Evolutionary conservation across 2,329 filamentous ascomycete species (phyloP), one percentile per base, ranked within the genome.

Genomic region (Xylariales sp.): DNA sequence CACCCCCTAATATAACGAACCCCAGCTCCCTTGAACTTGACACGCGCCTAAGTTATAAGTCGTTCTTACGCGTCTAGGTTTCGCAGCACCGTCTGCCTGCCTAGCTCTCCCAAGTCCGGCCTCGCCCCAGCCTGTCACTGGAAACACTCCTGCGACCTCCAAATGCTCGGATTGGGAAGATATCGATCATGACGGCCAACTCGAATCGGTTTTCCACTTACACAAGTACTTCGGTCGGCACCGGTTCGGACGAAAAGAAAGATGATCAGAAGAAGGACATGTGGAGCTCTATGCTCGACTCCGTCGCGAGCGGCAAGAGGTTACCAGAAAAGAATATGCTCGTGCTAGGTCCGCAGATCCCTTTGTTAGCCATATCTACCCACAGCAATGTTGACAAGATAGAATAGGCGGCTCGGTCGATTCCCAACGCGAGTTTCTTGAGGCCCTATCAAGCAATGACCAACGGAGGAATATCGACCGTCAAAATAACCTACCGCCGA

Each of bases 201-300:
- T 79, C 82, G 69, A 87, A 88, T 77, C 83, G 87, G 74, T 82
- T 84, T 77, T 89, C 87, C 67, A 88, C 83, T 75, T 88, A 86
- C 81, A 90, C 86, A 69, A 82, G 81, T 74, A 86, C 81, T 72
- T 89, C 83, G 71, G 79, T 74, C 53, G 77, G 76, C 64, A 81
- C 78, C 67, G 85, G 85, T 68, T 83, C 84, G 65, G 87, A 88
- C 56, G 82, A 82, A 74, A 86, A 85, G 72, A 86, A 88, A 82
- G 87, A 84, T 80, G 90, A 92, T 74, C 90, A 91, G 71, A 94
- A 93, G 83, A 93, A 93, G 81, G 93, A 97, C 78, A 90, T 97
- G 81, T 97, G 95, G 95, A 94, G 92, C 69, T 94, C 93, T 52
- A 93, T 97, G 91, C 86, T 97, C 73, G 93, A 97, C 80, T 91